Evolutionary conservation across 371 early-diverging fungal species (phyloP).

Genomic region (Pancytospora philotis): DNA sequence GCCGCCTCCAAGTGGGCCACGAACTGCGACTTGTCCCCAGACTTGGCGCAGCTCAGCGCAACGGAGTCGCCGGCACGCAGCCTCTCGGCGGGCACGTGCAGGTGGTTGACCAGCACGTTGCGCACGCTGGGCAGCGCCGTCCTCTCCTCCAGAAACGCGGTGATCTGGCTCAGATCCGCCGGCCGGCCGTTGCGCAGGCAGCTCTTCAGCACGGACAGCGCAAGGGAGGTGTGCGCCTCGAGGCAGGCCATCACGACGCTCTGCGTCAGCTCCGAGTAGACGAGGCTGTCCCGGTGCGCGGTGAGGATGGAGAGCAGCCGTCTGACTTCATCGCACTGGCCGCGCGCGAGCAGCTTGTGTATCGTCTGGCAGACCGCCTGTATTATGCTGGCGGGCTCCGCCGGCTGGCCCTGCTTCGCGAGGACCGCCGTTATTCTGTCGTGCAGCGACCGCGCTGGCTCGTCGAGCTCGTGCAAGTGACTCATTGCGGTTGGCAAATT

Average conservation of each 20-base stretch:
- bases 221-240: background rate
- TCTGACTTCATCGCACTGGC: background rate
- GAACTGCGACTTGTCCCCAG: background rate
- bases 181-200: background rate
- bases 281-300: background rate
- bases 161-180: background rate
- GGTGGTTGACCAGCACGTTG: background rate
- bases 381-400: background rate
- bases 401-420: background rate
- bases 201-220: background rate
- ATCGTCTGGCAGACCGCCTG: background rate
- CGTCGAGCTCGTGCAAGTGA: background rate
- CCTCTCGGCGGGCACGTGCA: background rate
- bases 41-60: background rate
- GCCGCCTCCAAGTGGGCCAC: background rate
- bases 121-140: background rate
- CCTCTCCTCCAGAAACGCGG: background rate
- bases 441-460: background rate
- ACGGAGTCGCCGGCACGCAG: no score
- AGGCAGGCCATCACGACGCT: background rate
- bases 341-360: background rate
- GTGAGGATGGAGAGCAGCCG: background rate
- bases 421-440: background rate
- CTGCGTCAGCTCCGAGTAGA: background rate
- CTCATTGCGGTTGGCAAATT: no score